Conservation (phyloP, 202 grass and related monocot species). For the Eragrostis tef region DNA sequence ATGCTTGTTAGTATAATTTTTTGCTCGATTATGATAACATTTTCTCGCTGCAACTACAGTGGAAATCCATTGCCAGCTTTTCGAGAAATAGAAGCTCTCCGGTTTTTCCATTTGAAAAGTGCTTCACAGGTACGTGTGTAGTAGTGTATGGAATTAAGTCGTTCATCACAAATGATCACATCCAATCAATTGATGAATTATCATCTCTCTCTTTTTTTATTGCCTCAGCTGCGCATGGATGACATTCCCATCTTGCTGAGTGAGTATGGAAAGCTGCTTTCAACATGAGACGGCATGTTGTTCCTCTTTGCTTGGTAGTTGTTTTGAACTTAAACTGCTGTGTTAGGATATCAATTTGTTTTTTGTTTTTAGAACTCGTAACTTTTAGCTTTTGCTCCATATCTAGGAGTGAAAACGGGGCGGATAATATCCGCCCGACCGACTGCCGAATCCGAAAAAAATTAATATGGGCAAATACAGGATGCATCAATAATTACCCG, state of each 20-base stretch:
- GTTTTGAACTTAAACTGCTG: conserved; percentile 9
- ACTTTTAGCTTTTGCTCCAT: background rate
- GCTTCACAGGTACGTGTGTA: conserved; percentile 64
- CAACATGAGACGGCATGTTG: conserved; percentile 46
- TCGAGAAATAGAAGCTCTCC: conserved; percentile 43
- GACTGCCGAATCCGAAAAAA: no score
- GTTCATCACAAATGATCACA: background rate
- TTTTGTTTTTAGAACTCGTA: background rate
- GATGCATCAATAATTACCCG: no score
- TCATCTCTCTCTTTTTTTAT: background rate
- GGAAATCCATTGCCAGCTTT: conserved; percentile 46
- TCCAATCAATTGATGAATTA: conserved; percentile 16
- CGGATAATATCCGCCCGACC: no score
- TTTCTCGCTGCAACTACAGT: conserved; percentile 47
- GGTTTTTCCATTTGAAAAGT: conserved; percentile 88
- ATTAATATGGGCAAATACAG: no score
- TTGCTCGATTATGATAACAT: background rate
- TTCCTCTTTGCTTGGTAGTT: conserved; percentile 18
- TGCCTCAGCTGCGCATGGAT: conserved; percentile 74
- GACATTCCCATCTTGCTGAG: conserved; percentile 73
- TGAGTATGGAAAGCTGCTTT: conserved; percentile 72
- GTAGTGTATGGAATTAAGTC: background rate
- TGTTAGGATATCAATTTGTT: background rate
- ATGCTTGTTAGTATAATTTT: background rate
- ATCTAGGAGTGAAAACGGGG: no score